Percentiles rank a stretch among this genome's conserved stretches.
Conservation (phyloP, 306 rosid genomes). For the Citrullus mucosospermus region DNA sequence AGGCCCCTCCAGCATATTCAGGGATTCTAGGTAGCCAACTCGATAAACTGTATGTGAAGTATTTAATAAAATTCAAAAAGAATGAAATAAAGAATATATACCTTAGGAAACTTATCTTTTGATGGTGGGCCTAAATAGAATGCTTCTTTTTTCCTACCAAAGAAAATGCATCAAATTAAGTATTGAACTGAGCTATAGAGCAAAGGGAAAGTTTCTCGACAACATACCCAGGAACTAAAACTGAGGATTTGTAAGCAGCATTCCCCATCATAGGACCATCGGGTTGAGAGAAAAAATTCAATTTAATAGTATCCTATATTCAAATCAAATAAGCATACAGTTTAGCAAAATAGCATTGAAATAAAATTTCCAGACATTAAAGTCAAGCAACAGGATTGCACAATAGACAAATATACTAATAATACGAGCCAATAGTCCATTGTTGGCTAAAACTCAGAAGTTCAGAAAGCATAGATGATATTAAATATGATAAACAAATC, state of each 20-base stretch:
- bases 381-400: background rate
- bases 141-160: slow-evolving; percentile 70
- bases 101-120: slow-evolving; percentile 90
- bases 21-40: background rate
- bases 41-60: background rate
- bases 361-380: background rate
- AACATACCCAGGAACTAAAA: slow-evolving; percentile 75
- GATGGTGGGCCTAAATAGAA: slow-evolving; percentile 76
- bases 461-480: background rate
- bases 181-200: background rate
- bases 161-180: slow-evolving; percentile 8
- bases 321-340: background rate
- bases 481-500: background rate
- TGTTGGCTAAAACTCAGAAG: background rate
- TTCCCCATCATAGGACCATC: slow-evolving; percentile 86
- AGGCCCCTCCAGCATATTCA: background rate
- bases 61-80: background rate
- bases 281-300: slow-evolving; percentile 83
- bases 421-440: background rate
- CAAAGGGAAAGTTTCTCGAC: slow-evolving; percentile 13
- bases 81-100: slow-evolving; percentile 12
- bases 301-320: slow-evolving; percentile 54
- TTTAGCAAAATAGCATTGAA: background rate
- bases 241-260: slow-evolving; percentile 60
- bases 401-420: background rate